A percentile compares a stretch with the other conserved stretches of the same genome.
Conservation (phyloP, 352 stramenopile genomes). For the Globisporangium megalacanthum region DNA sequence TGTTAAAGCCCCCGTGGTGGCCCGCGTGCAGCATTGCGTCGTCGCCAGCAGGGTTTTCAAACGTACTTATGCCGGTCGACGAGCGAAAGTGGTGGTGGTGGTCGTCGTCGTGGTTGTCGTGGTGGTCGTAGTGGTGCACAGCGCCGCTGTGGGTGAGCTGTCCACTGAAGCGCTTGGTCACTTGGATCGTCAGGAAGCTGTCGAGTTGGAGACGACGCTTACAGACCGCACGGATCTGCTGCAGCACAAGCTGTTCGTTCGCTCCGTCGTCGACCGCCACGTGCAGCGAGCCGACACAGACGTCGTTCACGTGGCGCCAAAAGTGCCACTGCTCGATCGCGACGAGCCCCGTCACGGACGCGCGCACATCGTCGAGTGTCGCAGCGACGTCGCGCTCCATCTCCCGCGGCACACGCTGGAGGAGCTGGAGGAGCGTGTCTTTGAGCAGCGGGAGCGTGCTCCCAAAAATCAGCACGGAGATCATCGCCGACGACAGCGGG, state of each 20-base stretch:
- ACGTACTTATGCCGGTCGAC: constrained; percentile 41
- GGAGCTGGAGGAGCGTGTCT: constrained; percentile 62
- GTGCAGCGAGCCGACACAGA: constrained; percentile 54
- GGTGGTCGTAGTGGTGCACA: constrained; percentile 10
- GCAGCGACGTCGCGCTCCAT: constrained; percentile 36
- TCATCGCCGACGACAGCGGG: constrained; percentile 75
- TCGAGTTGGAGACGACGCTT: constrained; percentile 31
- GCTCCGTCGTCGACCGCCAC: constrained; percentile 40
- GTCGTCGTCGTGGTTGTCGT: constrained; percentile 13
- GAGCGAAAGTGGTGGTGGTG: constrained; percentile 9
- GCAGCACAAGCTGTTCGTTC: constrained; percentile 53
- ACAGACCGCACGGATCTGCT: constrained; percentile 42
- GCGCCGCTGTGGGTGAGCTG: constrained; percentile 18
- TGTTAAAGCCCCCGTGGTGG: constrained; percentile 10
- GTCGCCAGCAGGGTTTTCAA: constrained; percentile 60
- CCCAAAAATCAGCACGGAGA: constrained; percentile 81
- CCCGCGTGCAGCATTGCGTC: constrained; percentile 20
- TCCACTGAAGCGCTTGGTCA: constrained; percentile 34
- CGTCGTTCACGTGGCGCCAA: constrained; percentile 64
- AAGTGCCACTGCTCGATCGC: constrained; percentile 63
- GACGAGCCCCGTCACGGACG: constrained; percentile 33
- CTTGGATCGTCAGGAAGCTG: constrained; percentile 57
- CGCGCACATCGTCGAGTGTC: constrained; percentile 44
- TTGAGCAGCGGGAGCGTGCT: constrained; percentile 75
- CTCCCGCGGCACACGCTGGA: constrained; percentile 64